A percentile compares a stretch with the other conserved stretches of the same genome.
Evolutionary conservation across 345 rosid genomes (phyloP).

Genomic region (Mercurialis annua): DNA sequence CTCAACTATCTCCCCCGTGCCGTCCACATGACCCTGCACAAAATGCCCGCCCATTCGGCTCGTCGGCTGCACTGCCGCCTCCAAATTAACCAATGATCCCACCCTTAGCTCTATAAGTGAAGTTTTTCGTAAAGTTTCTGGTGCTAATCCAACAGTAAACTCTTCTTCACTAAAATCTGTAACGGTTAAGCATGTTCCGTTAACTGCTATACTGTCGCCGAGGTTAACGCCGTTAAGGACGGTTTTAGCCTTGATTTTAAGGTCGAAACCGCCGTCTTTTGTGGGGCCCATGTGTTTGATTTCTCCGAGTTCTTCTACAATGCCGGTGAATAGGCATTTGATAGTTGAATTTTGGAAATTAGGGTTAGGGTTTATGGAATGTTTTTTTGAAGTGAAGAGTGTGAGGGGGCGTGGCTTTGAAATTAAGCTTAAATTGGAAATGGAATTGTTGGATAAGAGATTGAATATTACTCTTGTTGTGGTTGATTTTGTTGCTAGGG

Average conservation of each 20-base stretch:
- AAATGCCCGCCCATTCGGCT: constrained; percentile 89
- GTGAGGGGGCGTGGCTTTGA: neutral
- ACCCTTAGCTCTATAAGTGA: constrained; percentile 57
- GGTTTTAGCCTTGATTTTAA: constrained; percentile 56
- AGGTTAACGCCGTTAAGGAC: constrained; percentile 61
- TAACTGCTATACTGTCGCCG: constrained; percentile 83
- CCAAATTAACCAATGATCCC: constrained; percentile 79
- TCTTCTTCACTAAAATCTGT: constrained; percentile 52
- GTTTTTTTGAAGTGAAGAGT: neutral
- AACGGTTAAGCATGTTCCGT: constrained; percentile 85
- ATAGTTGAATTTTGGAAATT: constrained; percentile 7
- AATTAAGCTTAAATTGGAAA: neutral
- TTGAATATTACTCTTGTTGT: neutral
- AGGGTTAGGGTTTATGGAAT: neutral
- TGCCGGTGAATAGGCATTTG: constrained; percentile 73
- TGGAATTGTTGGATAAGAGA: neutral
- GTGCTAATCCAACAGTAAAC: constrained; percentile 69
- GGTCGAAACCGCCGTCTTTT: constrained; percentile 58
- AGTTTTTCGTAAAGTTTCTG: constrained; percentile 77
- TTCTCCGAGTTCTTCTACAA: constrained; percentile 83
- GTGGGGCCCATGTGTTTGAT: constrained; percentile 50
- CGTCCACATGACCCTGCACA: constrained; percentile 95
- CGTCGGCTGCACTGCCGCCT: constrained; percentile 75
- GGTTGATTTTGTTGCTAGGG: neutral
- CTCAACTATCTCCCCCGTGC: constrained; percentile 69